Percentiles rank a stretch among this genome's conserved stretches.
phyloP scores from a whole-genome alignment of 2,329 filamentous ascomycete species.

The Colletotrichum brevisporum region DNA sequence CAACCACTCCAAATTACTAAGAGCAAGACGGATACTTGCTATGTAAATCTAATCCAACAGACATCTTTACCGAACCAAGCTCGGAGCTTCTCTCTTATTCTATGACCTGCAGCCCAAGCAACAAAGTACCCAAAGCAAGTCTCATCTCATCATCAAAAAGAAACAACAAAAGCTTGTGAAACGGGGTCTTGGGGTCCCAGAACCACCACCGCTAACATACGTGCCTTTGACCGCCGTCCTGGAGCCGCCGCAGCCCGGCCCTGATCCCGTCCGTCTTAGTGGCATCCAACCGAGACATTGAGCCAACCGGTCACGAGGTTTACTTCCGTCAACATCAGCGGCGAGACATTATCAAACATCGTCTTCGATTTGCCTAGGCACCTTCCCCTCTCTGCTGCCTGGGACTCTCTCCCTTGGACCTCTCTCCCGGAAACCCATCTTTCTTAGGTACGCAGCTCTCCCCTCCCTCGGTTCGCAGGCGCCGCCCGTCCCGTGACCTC shows the following conservation, averaged over 20 bases:
- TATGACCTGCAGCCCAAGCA: no score
- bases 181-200: neutral
- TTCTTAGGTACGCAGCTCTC: neutral
- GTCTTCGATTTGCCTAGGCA: no score
- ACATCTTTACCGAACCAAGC: no score
- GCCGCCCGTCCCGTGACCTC: constrained; percentile 23
- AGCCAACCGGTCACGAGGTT: constrained; percentile 4
- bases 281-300: neutral
- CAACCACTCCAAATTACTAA: no score
- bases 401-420: no score
- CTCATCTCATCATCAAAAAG: neutral
- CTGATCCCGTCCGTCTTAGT: constrained; percentile 7
- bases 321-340: neutral
- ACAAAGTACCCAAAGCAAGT: neutral
- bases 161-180: constrained; percentile 14
- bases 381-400: no score
- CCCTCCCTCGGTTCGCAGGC: neutral
- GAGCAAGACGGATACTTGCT: no score
- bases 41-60: no score
- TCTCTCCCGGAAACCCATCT: no score
- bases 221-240: neutral
- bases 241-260: constrained; percentile 9
- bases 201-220: no score
- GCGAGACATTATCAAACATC: no score
- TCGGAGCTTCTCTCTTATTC: no score